Evolutionary conservation across 2,329 filamentous ascomycete species (phyloP).

Genomic region (Fusarium sterilihyphosum): DNA sequence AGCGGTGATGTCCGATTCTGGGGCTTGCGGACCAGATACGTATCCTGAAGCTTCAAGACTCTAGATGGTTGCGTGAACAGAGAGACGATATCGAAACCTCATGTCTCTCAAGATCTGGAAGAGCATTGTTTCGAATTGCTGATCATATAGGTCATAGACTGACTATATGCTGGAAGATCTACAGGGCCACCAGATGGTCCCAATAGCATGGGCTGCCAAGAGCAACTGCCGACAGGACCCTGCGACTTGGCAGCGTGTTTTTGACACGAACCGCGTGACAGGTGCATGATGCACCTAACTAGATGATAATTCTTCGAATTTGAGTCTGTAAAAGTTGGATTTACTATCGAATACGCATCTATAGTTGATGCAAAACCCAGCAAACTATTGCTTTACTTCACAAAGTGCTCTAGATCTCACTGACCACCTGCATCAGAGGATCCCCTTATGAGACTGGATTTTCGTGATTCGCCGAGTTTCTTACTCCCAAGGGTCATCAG

Average conservation of each 20-base stretch:
- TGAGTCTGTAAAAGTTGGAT: no score
- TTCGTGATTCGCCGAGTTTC: neutral
- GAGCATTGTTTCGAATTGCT: neutral
- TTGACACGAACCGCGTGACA: neutral
- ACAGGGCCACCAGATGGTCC: neutral
- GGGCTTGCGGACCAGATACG: no score
- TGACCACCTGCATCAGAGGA: neutral
- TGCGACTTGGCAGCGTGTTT: neutral
- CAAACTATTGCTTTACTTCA: accelerated
- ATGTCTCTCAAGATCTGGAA: neutral
- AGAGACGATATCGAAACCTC: neutral
- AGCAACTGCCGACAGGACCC: neutral
- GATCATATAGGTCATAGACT: neutral
- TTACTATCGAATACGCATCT: no score
- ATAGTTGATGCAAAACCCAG: accelerated
- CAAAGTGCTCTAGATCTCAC: neutral
- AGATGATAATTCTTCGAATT: neutral
- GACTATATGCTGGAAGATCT: neutral
- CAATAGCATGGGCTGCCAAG: neutral
- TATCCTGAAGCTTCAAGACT: no score
- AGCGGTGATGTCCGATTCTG: neutral
- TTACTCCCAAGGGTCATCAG: neutral
- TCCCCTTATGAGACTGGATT: neutral
- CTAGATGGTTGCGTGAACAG: no score
- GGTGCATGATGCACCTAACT: neutral